Conservation (phyloP, 148 eudicot genomes). For the Dysphania ambrosioides region DNA sequence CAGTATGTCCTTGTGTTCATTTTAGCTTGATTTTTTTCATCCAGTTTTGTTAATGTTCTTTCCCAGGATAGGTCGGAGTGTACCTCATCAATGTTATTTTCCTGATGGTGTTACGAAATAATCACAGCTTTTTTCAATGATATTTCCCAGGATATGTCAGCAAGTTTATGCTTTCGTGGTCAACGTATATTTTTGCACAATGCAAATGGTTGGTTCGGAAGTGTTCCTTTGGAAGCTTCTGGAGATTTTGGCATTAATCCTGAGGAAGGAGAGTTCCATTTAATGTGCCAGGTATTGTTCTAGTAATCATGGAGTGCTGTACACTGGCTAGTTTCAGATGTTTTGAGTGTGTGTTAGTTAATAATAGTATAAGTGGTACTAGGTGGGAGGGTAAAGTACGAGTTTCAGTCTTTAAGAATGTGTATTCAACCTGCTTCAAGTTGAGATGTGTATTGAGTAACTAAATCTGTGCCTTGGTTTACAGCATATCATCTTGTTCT, state of each 20-base stretch:
- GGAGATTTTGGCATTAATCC: slow-evolving; percentile 99
- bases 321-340: slow-evolving; percentile 10
- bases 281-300: slow-evolving; percentile 90
- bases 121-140: not conserved
- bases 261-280: slow-evolving; percentile 94
- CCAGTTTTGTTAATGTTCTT: too few relatives aligned
- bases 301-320: slow-evolving; percentile 13
- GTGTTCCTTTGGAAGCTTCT: slow-evolving; percentile 93
- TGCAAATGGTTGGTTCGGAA: slow-evolving; percentile 94
- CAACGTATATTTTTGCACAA: slow-evolving; percentile 90
- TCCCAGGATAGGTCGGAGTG: too few relatives aligned
- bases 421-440: not conserved
- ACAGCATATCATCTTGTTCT: not conserved
- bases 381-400: not conserved
- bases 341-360: not conserved
- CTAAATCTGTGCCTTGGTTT: slow-evolving; percentile 4
- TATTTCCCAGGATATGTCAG: slow-evolving; percentile 62
- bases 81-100: not conserved
- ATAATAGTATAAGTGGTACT: not conserved
- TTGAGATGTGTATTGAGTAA: not conserved
- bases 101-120: too few relatives aligned
- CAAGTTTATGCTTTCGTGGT: slow-evolving; percentile 89
- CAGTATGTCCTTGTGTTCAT: slow-evolving; percentile 45
- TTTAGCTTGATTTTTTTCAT: slow-evolving; percentile 4
- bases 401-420: not conserved